Base-by-base conservation (phyloP, 2,329 filamentous ascomycete species). In the Neonectria magnoliae region DNA sequence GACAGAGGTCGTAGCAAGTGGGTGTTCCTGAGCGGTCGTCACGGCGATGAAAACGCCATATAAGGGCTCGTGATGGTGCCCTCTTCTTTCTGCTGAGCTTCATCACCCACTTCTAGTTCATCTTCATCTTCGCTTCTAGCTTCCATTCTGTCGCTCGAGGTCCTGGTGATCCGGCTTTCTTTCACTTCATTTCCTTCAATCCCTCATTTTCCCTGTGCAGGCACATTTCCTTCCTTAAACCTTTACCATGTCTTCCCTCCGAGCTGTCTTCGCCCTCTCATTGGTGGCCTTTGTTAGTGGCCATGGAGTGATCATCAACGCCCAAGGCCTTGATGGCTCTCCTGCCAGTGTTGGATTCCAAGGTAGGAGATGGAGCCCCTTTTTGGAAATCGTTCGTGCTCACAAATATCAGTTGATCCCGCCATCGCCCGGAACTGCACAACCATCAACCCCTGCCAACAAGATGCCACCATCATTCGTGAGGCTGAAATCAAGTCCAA, bases 371-470 rank as follows among this genome's bases (percentile, higher is more conserved):
- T n/a, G 5, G 7, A 0, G 0, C 1, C 1, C 1, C 14, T 1
- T 16, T 2, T 16, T 2, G 22, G 5, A 41, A 51, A 1, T 1
- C 11, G 7, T 38, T 36, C 31, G 8, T 41, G 16, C 54, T 68
- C 50, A 68, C 38, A 16, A 31, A 2, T 14, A 27, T 1, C 20
- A 84, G 83, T 90, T 65, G 83, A 87, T 69, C 77, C 82, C 44
- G 77, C 77, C 61, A 82, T 89, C 69, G 86, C 89, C 29, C 84
- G 89, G 67, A 88, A 90, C 76, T 90, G 88, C 76, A 89, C 87
- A 16, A 80, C 81, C 60, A 88, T 90, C 79, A 88, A 83, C 75
- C 88, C 89, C 20, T 91, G 89, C 81, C 88, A 91, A 73, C 86
- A 88, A 67, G 89, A 91, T 62, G 82, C 87, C 11, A 90, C 87